Base-by-base conservation (phyloP, 805 yeast genomes). In the Pichia paraexigua region DNA sequence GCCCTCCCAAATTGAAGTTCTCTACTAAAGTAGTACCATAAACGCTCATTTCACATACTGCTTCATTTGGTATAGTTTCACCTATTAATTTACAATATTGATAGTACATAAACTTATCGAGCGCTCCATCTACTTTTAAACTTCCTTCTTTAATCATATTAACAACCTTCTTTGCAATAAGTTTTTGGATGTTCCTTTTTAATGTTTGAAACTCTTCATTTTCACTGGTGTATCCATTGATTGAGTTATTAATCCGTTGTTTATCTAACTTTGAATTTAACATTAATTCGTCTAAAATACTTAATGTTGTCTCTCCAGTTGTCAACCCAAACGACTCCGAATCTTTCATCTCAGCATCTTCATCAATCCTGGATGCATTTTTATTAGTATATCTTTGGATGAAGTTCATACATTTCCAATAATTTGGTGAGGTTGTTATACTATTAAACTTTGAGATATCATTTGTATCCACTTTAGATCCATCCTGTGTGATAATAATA, bases 91-190 rank as follows among this genome's bases (percentile, higher is more conserved):
- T 43, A n/a, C 48, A 48, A 35, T 50, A 53, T 22, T 53, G 53
- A 24, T 50, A 50, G 35, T 50, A 53, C 39, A 51, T 50, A 10
- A 50, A 44, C 50, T 46, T 50, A 41, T 53, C 56, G 6, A 48
- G 42, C 11, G 50, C 56, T 11, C 50, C 48, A 2, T 27, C 28
- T 3, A 46, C 46, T 4, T 43, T 43, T 10, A 53, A 17, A 13
- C 10, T 35, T 2, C 49, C 49, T 2, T 18, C 13, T 20, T 53
- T 48, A 22, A 58, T 45, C 46, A 52, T 20, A 9, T 44, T 20
- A 9, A 58, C 47, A 17, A 56, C 47, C 17, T 51, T 37, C 9
- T 35, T 47, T 2, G 61, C 61, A 12, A 58, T 37, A 2, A 39
- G 5, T 21, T 32, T 35, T 11, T 50, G 43, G 1, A 54, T 45